These are phyloP conservation scores for Aspergillus heteromorphus DNA, from an alignment of 495 filamentous ascomycete species.

Conservation along the genomic window DNA sequence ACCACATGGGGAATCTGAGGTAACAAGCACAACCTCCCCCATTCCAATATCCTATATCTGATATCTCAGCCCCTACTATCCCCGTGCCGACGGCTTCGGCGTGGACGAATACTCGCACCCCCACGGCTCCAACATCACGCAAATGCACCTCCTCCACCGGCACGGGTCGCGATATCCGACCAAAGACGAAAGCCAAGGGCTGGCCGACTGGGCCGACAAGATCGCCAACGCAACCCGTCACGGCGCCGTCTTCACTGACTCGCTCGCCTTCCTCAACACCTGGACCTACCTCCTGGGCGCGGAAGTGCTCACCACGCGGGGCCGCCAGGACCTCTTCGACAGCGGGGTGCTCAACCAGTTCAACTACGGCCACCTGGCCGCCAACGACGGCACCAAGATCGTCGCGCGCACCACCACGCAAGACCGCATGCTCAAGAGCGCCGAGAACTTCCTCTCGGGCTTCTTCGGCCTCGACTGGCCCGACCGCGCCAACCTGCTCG, in stretches of 20 bases:
- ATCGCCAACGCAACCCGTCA: conserved; percentile 26
- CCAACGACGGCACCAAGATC: conserved; percentile 54
- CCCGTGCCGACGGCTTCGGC: background rate
- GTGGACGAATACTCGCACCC: conserved; percentile 6
- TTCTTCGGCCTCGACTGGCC: conserved; percentile 59
- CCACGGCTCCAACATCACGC: conserved; percentile 3
- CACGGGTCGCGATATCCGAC: conserved; percentile 8
- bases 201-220: conserved; percentile 26
- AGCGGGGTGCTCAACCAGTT: conserved; percentile 52
- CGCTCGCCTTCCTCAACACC: conserved; percentile 44
- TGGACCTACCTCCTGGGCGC: conserved; percentile 43
- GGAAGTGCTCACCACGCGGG: conserved; percentile 48
- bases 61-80: conserved; percentile 1
- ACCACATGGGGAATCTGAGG: conserved; percentile 8
- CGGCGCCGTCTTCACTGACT: conserved; percentile 37
- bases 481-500: conserved; percentile 46
- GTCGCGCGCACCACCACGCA: conserved; percentile 56
- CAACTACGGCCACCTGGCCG: conserved; percentile 56
- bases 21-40: background rate
- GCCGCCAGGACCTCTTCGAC: conserved; percentile 47
- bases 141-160: conserved; percentile 9
- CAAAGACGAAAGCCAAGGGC: background rate
- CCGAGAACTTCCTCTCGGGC: conserved; percentile 46
- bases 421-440: conserved; percentile 44
- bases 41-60: no score